Conservation (phyloP, 2,329 filamentous ascomycete genomes). For the Xylariales sp. region DNA sequence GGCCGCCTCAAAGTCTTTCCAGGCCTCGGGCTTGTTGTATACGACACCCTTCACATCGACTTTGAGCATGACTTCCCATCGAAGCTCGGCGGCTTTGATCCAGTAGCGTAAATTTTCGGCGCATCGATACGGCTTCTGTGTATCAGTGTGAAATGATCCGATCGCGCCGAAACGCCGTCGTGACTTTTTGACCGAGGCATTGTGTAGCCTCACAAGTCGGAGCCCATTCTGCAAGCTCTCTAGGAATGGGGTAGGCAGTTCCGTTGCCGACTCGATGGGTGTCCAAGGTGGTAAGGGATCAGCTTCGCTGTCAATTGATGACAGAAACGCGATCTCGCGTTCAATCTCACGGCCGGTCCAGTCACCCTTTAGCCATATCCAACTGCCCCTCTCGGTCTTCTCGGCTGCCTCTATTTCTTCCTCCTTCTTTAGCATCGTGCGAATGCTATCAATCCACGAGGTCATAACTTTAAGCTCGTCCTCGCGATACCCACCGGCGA, state of each 20-base stretch:
- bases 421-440: slow-evolving; percentile 80
- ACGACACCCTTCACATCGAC: slow-evolving; percentile 90
- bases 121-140: slow-evolving; percentile 91
- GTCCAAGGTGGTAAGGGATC: slow-evolving; percentile 76
- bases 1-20: slow-evolving; percentile 85
- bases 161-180: slow-evolving; percentile 90
- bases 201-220: slow-evolving; percentile 87
- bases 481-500: slow-evolving; percentile 81
- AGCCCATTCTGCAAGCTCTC: slow-evolving; percentile 80
- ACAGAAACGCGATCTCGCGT: slow-evolving; percentile 83
- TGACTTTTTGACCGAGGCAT: slow-evolving; percentile 86
- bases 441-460: slow-evolving; percentile 83
- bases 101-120: slow-evolving; percentile 96
- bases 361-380: slow-evolving; percentile 83
- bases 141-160: slow-evolving; percentile 89
- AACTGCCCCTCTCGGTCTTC: slow-evolving; percentile 74
- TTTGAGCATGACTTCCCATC: slow-evolving; percentile 87
- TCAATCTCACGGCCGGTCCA: slow-evolving; percentile 81
- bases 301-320: slow-evolving; percentile 74
- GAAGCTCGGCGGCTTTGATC: slow-evolving; percentile 93
- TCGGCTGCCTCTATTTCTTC: slow-evolving; percentile 81
- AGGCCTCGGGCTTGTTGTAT: slow-evolving; percentile 76
- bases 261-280: slow-evolving; percentile 61
- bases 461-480: slow-evolving; percentile 82
- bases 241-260: slow-evolving; percentile 79